Evolutionary conservation across 352 stramenopile species (phyloP), one percentile per base, ranked within the genome.

Genomic region (Phytopythium aichiense): DNA sequence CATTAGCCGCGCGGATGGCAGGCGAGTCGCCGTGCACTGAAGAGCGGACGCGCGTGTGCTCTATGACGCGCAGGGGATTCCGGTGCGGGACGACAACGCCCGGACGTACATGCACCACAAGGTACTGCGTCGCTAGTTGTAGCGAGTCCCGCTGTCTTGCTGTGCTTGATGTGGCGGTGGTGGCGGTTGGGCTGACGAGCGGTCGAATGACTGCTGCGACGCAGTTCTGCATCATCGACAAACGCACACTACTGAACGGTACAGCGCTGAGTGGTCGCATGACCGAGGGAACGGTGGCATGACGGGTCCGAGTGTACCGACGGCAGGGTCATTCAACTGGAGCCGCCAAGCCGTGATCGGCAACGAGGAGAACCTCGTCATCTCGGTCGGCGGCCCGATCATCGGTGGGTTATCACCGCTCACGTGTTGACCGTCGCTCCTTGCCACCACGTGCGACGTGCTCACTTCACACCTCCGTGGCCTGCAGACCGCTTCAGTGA

Each of bases 81-180:
- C 69, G 18, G 78, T 88, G 48, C 72, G 78, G 4, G 78, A 88
- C 33, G 81, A 90, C 67, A 78, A 84, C 37, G 66, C 77, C 0
- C 38, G 63, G 15, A 90, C 81, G 16, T 79, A 82, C 68, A 90
- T 88, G 79, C 81, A 90, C 60, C 75, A 90, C 75, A 90, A 88
- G 69, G 78, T 87, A 38, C 7, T n/a, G 15, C 40, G 7, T 22
- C 40, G 40, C 16, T 46, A 22, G 35, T 40, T 31, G 28, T 4
- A 16, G 37, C 9, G 37, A 40, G 4, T 15, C 37, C 37, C 37
- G 40, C 0, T 46, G 40, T 7, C 6, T n/a, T n/a, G 13, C 15
- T n/a, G 15, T 11, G 40, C 20, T 46, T 22, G 3, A 31, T 31
- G 28, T 31, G 28, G 4, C 7, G 28, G 28, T 30, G 28, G 7